Percentiles rank a stretch among this genome's conserved stretches.
These are phyloP conservation scores for Abelmoschus esculentus DNA, from an alignment of 345 rosid genomes.

Conservation along the genomic window DNA sequence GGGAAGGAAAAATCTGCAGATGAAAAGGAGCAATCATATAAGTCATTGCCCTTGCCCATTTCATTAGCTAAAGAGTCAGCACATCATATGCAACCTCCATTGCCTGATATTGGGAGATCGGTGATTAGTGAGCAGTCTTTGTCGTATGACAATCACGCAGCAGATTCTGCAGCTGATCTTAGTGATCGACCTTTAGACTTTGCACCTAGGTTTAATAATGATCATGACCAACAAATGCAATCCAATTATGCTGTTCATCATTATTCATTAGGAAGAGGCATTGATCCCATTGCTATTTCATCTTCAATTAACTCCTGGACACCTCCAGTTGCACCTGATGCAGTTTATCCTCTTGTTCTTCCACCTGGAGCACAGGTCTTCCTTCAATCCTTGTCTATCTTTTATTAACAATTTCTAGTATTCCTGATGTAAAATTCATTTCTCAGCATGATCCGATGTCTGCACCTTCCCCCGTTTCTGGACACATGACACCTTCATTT, in stretches of 20 bases:
- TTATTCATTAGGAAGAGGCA: not conserved
- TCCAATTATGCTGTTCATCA: slow-evolving; percentile 16
- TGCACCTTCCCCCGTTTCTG: slow-evolving; percentile 48
- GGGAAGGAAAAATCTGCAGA: slow-evolving; percentile 36
- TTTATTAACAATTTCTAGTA: not conserved
- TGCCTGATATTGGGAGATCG: slow-evolving; percentile 25
- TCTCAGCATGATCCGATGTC: slow-evolving; percentile 60
- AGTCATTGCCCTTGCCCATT: slow-evolving; percentile 22
- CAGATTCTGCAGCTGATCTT: slow-evolving; percentile 40
- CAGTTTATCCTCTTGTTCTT: slow-evolving; percentile 37
- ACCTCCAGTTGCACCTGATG: slow-evolving; percentile 44
- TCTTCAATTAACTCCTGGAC: slow-evolving; percentile 52
- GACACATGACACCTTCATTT: slow-evolving; percentile 56
- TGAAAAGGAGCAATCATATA: slow-evolving; percentile 28
- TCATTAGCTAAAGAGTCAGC: slow-evolving; percentile 41
- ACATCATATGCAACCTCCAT: slow-evolving; percentile 33
- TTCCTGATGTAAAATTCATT: slow-evolving; percentile 16
- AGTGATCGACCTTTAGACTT: slow-evolving; percentile 69
- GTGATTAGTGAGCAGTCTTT: slow-evolving; percentile 35
- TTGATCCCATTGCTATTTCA: slow-evolving; percentile 14
- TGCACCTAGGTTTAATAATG: slow-evolving; percentile 45
- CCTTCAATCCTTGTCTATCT: slow-evolving; percentile 10
- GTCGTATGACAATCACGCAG: not conserved
- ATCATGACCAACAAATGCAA: slow-evolving; percentile 36
- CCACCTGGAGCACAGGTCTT: slow-evolving; percentile 58